Percentiles rank a stretch among this genome's conserved stretches.
These are phyloP conservation scores for Sclerotinia glacialis DNA, from an alignment of 2,329 filamentous ascomycete genomes.

Conservation along the genomic window DNA sequence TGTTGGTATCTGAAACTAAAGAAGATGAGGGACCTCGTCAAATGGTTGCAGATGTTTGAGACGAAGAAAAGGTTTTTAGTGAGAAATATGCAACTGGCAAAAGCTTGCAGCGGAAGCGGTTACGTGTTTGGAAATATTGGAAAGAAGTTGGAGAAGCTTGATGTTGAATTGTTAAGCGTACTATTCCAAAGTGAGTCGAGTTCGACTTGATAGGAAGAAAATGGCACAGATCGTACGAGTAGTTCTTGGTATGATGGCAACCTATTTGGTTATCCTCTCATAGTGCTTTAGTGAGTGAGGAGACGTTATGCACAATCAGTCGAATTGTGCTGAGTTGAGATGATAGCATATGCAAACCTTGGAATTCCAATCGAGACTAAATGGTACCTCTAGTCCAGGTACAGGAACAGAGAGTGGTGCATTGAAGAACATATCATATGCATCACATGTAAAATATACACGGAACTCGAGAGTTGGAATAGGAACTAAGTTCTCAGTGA, in stretches of 20 bases:
- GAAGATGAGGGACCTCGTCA: background rate
- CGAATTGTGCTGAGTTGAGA: background rate
- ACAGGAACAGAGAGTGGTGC: no score
- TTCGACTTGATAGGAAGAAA: background rate
- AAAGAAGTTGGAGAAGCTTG: conserved; percentile 1
- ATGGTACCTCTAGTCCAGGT: no score
- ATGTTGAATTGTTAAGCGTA: background rate
- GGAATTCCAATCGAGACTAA: background rate
- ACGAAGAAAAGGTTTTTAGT: background rate
- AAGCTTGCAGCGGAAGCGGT: conserved; percentile 9
- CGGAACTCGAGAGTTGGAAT: no score
- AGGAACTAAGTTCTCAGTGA: background rate
- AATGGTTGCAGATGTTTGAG: background rate
- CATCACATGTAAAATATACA: no score
- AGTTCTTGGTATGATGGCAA: background rate
- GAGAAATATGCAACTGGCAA: background rate
- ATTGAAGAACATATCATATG: no score
- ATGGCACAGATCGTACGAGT: background rate
- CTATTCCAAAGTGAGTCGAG: background rate
- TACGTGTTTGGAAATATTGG: conserved; percentile 1
- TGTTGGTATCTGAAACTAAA: conserved; percentile 5
- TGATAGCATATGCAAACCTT: background rate
- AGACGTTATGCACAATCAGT: background rate
- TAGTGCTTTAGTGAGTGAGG: no score
- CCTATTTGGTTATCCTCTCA: background rate